Conservation (phyloP, 106 monocot species). For the Apostasia shenzhenica region DNA sequence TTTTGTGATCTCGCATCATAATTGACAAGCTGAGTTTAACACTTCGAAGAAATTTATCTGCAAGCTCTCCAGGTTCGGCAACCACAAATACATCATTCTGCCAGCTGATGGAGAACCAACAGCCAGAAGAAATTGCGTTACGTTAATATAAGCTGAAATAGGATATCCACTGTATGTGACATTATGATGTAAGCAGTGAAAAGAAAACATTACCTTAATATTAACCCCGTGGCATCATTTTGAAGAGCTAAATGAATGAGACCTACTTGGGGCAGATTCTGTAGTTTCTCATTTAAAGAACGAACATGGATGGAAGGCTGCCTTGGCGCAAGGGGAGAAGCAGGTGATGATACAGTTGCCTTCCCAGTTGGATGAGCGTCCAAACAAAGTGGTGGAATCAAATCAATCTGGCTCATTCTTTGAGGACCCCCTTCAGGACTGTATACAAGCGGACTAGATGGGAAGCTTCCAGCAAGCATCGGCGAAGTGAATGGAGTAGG, state of each 20-base stretch:
- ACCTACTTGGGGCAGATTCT: slow-evolving; percentile 84
- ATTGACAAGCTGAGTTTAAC: slow-evolving; percentile 67
- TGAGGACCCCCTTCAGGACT: slow-evolving; percentile 74
- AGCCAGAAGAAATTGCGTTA: background rate
- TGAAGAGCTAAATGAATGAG: slow-evolving; percentile 91
- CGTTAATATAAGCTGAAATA: slow-evolving; percentile 2
- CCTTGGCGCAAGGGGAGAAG: slow-evolving; percentile 50
- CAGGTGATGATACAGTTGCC: slow-evolving; percentile 42
- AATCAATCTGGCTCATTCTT: slow-evolving; percentile 55
- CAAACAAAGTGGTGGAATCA: slow-evolving; percentile 82
- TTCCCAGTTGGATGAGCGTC: slow-evolving; percentile 58
- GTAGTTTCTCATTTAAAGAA: slow-evolving; percentile 73
- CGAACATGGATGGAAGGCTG: slow-evolving; percentile 56
- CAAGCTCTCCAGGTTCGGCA: slow-evolving; percentile 91
- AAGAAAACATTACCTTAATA: slow-evolving; percentile 59
- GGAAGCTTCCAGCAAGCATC: slow-evolving; percentile 90
- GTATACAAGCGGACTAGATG: slow-evolving; percentile 80
- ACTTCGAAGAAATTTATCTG: slow-evolving; percentile 87
- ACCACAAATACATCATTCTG: slow-evolving; percentile 99
- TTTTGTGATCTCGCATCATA: slow-evolving; percentile 35
- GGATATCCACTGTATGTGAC: background rate
- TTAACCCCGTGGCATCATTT: slow-evolving; percentile 89
- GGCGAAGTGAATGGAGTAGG: slow-evolving; percentile 79
- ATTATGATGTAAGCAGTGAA: background rate
- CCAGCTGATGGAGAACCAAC: slow-evolving; percentile 50